Evolutionary conservation across 768 basidiomycete species (phyloP).

Genomic region (Hirschioporus abietinus): DNA sequence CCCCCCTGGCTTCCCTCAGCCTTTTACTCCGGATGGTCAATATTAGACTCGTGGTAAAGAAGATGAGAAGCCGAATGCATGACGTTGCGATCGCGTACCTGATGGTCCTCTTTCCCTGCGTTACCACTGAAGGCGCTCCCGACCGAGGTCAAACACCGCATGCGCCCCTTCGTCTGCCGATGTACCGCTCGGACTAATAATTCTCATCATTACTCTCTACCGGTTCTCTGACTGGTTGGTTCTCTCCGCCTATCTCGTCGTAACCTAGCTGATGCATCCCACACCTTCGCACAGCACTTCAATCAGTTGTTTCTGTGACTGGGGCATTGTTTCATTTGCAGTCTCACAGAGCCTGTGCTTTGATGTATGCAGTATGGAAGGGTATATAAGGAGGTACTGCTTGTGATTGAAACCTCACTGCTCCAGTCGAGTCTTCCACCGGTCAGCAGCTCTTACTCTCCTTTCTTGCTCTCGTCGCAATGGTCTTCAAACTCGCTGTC

Average conservation of each 20-base stretch:
- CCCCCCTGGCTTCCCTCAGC: background rate
- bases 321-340: background rate
- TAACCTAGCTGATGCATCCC: background rate
- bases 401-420: background rate
- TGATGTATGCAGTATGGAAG: background rate
- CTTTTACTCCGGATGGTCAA: background rate
- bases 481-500: conserved; percentile 5
- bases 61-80: background rate
- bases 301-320: background rate
- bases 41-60: background rate
- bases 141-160: background rate
- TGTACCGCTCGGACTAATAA: background rate
- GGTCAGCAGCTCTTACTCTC: background rate
- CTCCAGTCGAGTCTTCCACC: background rate
- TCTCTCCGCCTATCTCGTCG: background rate
- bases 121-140: background rate
- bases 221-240: background rate
- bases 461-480: conserved; percentile 4
- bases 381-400: background rate
- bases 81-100: background rate
- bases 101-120: background rate
- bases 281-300: background rate
- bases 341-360: background rate
- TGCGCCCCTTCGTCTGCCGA: background rate
- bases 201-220: background rate